Base-by-base conservation (phyloP, 805 yeast species). In the Saccharomyces kudriavzevii region DNA sequence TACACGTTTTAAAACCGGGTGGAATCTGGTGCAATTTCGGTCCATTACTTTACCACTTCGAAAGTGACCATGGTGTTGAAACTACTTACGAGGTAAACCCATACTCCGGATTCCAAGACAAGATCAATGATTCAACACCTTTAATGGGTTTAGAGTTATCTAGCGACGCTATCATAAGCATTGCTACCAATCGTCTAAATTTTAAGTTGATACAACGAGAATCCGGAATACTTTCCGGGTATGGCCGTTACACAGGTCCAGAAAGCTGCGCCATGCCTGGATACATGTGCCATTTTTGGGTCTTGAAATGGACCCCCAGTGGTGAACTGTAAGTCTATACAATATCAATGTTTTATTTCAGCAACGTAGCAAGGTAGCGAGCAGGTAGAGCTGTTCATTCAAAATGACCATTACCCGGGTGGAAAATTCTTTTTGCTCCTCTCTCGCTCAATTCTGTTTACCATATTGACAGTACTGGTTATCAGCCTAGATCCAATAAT, bases 251-350 rank as follows among this genome's bases (percentile, higher is more conserved):
- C 22, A 70, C 75, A 4, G 83, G 81, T 57, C 64, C 65, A 0
- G 59, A 66, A 45, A 64, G 80, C 4, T 67, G 82, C 57, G 81
- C 83, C 0, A 68, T 73, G 2, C 82, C 75, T 67, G 68, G 70
- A 2, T 84, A 83, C 60, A 71, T 76, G 27, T 83, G 88, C 61
- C 85, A 82, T 56, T 84, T 70, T 59, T 85, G 89, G 89, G 79
- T 83, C 4, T 78, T 83, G 51, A 65, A 62, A 43, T 35, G 24
- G 43, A 35, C 10, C 22, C 43, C 43, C 11, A 5, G 13, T 17
- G 17, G 17, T 20, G 24, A 35, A 35, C 10, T 17, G n/a, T 35
- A 17, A n/a, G 22, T 17, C 9, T 35, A 17, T n/a, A 17, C 22
- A 35, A 17, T 35, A n/a, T n/a, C n/a, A n/a, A n/a, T n/a, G n/a